phyloP scores from a whole-genome alignment of 202 grass and related monocot species.

The Musa balbisiana region DNA sequence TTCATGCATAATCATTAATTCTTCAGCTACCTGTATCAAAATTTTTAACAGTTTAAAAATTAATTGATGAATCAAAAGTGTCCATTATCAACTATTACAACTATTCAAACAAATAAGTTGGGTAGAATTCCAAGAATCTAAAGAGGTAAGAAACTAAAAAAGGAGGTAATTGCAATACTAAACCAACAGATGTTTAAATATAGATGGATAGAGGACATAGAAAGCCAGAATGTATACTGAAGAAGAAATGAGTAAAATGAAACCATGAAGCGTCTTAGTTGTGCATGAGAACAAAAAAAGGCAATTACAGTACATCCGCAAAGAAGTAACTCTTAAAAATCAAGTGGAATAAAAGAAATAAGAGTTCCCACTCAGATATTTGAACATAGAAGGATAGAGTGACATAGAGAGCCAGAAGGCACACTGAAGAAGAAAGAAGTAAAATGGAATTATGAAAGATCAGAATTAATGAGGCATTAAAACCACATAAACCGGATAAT shows the following conservation, averaged over 20 bases:
- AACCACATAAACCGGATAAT: background rate
- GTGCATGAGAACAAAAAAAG: too few relatives aligned
- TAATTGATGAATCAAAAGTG: background rate
- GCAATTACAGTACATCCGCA: too few relatives aligned
- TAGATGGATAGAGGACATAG: too few relatives aligned
- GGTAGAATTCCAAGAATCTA: background rate
- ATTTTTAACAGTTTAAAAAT: background rate
- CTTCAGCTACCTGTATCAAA: constrained; percentile 43
- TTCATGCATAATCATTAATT: constrained; percentile 83
- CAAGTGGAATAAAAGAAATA: too few relatives aligned
- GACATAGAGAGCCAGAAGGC: too few relatives aligned
- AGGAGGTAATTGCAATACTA: too few relatives aligned
- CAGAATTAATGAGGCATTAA: background rate
- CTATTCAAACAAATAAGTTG: background rate
- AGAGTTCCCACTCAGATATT: too few relatives aligned
- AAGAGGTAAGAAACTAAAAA: too few relatives aligned
- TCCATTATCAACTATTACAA: background rate
- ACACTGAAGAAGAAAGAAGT: too few relatives aligned
- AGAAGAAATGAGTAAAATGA: background rate
- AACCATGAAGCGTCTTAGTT: background rate
- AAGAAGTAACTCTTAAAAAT: too few relatives aligned
- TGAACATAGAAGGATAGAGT: too few relatives aligned
- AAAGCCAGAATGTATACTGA: background rate
- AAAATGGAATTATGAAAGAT: background rate
- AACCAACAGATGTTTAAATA: too few relatives aligned